phyloP scores from a whole-genome alignment of 225 moss, liverwort and hornwort genomes.

The Sphagnum tenellum region DNA sequence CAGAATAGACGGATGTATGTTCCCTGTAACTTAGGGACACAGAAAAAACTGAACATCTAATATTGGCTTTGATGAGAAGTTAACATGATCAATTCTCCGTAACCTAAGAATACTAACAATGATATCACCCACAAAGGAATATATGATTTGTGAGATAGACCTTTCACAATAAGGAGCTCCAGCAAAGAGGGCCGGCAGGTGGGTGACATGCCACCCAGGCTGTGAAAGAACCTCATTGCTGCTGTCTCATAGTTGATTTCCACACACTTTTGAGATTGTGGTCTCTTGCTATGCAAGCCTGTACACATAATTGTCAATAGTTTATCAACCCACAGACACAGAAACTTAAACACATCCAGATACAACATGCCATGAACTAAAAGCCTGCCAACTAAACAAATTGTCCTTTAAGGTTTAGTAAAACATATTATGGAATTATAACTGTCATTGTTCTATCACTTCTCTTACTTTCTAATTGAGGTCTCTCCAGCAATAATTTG shows the following conservation, averaged over 20 bases:
- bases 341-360: too few species aligned
- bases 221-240: background rate
- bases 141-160: slow-evolving; percentile 1
- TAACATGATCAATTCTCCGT: background rate
- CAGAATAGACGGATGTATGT: background rate
- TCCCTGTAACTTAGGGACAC: background rate
- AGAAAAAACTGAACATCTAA: background rate
- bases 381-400: too few species aligned
- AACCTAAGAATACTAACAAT: background rate
- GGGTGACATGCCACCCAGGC: slow-evolving; percentile 18
- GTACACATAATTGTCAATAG: too few species aligned
- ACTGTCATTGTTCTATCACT: too few species aligned
- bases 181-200: slow-evolving; percentile 14
- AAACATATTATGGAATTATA: too few species aligned
- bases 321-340: too few species aligned
- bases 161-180: slow-evolving; percentile 23
- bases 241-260: background rate
- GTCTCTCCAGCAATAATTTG: too few species aligned
- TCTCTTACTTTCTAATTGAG: too few species aligned
- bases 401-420: too few species aligned
- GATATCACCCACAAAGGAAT: background rate
- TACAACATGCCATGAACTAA: too few species aligned
- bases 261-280: background rate
- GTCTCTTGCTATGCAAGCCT: slow-evolving; percentile 5
- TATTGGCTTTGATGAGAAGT: background rate